phyloP scores from a whole-genome alignment of 768 basidiomycete genomes.

The Auricularia heimuer region DNA sequence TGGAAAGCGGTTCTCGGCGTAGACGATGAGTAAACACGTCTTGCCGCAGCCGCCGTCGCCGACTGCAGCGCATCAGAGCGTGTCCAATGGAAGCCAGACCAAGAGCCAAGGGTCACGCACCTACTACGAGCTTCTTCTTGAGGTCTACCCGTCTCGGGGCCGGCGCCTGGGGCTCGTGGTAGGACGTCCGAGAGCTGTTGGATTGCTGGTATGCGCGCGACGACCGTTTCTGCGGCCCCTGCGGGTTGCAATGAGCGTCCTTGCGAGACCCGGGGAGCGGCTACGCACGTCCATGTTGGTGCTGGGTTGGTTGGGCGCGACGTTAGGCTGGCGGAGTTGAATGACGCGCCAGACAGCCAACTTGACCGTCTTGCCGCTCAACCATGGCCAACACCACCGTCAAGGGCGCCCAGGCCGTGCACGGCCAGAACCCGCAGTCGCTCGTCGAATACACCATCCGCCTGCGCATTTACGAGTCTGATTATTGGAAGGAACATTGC shows the following conservation, averaged over 20 bases:
- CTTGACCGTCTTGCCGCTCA: conserved; percentile 7
- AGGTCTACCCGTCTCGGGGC: conserved; percentile 47
- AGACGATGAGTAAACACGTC: conserved; percentile 93
- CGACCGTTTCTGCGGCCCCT: background rate
- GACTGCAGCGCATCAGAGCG: conserved; percentile 26
- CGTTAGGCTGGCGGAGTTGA: background rate
- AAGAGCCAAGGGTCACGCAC: conserved; percentile 3
- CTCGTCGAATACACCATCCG: conserved; percentile 95
- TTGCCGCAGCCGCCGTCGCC: conserved; percentile 87
- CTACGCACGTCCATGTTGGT: background rate
- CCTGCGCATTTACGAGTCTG: conserved; percentile 88
- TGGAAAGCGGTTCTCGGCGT: conserved; percentile 92
- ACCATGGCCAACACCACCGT: conserved; percentile 91
- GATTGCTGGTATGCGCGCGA: conserved; percentile 1
- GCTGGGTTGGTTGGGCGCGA: background rate
- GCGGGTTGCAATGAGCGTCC: background rate
- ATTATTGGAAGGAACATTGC: conserved; percentile 98
- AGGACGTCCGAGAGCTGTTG: background rate
- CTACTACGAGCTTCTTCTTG: conserved; percentile 79
- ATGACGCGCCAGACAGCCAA: background rate
- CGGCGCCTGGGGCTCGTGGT: conserved; percentile 2
- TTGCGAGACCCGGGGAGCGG: background rate
- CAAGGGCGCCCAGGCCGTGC: conserved; percentile 77
- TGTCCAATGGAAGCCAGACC: background rate
- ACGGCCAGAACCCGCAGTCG: conserved; percentile 96